Evolutionary conservation across 108 stramenopile genomes (phyloP), one percentile per base, ranked within the genome.

Genomic region (Fistulifera pelliculosa): DNA sequence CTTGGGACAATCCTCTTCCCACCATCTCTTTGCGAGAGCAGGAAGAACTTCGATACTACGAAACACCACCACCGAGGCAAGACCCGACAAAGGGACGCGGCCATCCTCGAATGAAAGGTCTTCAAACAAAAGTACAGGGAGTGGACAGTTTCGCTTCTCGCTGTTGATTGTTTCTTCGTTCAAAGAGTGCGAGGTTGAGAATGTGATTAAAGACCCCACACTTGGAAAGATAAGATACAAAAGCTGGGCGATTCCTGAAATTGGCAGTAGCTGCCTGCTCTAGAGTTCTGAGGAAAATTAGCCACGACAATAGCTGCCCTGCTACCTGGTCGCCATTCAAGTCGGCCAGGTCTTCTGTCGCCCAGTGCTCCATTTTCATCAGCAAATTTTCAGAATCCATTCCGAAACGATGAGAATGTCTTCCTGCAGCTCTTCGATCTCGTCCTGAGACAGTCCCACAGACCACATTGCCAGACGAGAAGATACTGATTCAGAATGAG

Each of bases 21-120:
- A 91, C 89, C 89, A 91, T 17, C 65, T 68, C 60, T 81, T 87
- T 44, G 71, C 70, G 47, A 91, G 52, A 0, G 80, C 74, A 10
- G 90, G 90, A 47, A 91, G 68, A 4, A 75, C 64, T 56, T 91
- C 85, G 40, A 83, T 57, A 0, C 83, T 85, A 15, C 78, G 71
- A 56, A 87, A 87, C 31, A 91, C 38, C 0, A 72, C 74, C 38
- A 76, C 49, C 18, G 70, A 66, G 19, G 88, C 68, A 31, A 90
- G 45, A 40, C 81, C 57, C 25, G 65, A 56, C 42, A 79, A 17
- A 25, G 56, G 14, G 44, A 82, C 60, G 22, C 35, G 38, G 2
- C 45, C 25, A 12, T 42, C 42, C 6, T 57, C 48, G 23, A 27
- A n/a, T 28, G 7, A 8, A 1, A 50, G 52, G 42, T 53, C 53